Base-by-base conservation (phyloP, 2,329 filamentous ascomycete species). In the Pseudogymnoascus sp. region DNA sequence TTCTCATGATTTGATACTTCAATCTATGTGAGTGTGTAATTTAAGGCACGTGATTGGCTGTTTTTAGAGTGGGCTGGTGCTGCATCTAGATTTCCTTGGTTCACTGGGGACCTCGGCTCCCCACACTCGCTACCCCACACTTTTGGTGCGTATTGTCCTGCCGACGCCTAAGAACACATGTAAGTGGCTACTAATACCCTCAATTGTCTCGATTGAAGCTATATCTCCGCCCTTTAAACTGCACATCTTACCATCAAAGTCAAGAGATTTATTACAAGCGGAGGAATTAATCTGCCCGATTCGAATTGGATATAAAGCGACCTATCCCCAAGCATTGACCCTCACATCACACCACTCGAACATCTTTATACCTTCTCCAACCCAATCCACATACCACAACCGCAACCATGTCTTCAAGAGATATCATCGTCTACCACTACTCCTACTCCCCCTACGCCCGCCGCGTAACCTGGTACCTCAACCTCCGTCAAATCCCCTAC, bases 361-460 rank as follows among this genome's bases (percentile, higher is more conserved):
- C 29, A 55, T 55, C 44, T 6, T 5, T 13, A 31, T 15, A 9
- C 44, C n/a, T 5, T 51, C 21, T 9, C 1, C 48, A 33, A 55
- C 13, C 25, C 25, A 41, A 41, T 5, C 17, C 39, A 3, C 39
- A 17, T 10, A 41, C 15, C 41, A 44, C 48, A 55, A 33, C 48
- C 48, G 17, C 25, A 38, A 62, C 58, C 35, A 72, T 72, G 71
- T 59, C 68, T 29, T 72, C 73, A 13, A 75, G 77, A 58, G 74
- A 74, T n/a, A 80, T 87, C 17, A 76, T 89, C 6, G 69, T 90
- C 1, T 90, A 87, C 71, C 85, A 89, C 72, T 90, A 90, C 71
- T 71, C 77, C 0, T 80, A 77, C 68, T 90, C 87, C 9, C 86
- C 87, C 0, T 90, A 83, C 68, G 86, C 85, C 6, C 79, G 79